Evolutionary conservation across 139 green algal species (phyloP).

Genomic region (Eudorina sp.): DNA sequence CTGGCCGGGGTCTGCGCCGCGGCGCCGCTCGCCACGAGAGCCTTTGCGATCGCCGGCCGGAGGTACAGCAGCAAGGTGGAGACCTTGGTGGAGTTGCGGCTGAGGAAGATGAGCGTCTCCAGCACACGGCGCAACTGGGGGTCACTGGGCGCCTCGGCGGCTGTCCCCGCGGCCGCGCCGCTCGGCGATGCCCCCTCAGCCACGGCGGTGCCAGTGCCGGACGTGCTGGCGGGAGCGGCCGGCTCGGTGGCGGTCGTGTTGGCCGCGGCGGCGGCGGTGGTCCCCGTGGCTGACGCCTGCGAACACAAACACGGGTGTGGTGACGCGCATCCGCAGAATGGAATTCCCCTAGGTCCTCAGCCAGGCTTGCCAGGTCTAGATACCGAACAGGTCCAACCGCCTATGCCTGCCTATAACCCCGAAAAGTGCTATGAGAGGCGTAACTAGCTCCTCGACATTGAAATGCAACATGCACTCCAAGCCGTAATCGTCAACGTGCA

Average conservation of each 20-base stretch:
- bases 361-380: too few relatives aligned
- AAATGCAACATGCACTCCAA: too few relatives aligned
- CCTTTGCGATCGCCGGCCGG: neutral
- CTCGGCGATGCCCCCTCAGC: neutral
- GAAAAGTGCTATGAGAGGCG: too few relatives aligned
- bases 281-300: too few relatives aligned
- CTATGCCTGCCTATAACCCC: too few relatives aligned
- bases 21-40: neutral
- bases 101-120: constrained; percentile 26
- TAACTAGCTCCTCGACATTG: too few relatives aligned
- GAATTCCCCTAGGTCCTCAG: too few relatives aligned
- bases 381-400: too few relatives aligned
- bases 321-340: too few relatives aligned
- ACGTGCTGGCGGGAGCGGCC: neutral
- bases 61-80: constrained; percentile 35
- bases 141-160: neutral
- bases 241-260: neutral
- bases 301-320: too few relatives aligned
- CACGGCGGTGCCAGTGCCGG: neutral
- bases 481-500: neutral
- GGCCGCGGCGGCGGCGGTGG: too few relatives aligned
- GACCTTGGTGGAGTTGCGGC: constrained; percentile 29
- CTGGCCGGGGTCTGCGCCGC: neutral
- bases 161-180: neutral
- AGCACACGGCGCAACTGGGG: constrained; percentile 25